Evolutionary conservation across 2,329 filamentous ascomycete genomes (phyloP).

Genomic region (Pseudocercospora macadamiae): DNA sequence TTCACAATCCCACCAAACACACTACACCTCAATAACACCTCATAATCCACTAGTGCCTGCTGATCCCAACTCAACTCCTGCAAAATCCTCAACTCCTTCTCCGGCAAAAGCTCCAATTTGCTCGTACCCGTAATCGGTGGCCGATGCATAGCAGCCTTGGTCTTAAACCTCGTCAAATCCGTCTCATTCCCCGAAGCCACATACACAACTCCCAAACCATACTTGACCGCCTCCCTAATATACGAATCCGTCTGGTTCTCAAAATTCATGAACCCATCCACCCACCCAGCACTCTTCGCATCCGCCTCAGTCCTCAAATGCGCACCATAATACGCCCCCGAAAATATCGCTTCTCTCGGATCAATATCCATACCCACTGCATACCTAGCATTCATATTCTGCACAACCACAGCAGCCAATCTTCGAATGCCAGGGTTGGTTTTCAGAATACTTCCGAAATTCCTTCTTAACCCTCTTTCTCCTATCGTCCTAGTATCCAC

Average conservation of each 20-base stretch:
- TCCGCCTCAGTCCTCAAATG: slow-evolving; percentile 45
- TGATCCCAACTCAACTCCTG: slow-evolving; percentile 52
- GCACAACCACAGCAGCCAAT: slow-evolving; percentile 41
- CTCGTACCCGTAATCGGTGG: slow-evolving; percentile 44
- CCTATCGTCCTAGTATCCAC: slow-evolving; percentile 34
- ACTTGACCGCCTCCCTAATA: slow-evolving; percentile 38
- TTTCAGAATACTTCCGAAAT: slow-evolving; percentile 36
- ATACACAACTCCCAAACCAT: slow-evolving; percentile 43
- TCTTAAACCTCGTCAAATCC: slow-evolving; percentile 43
- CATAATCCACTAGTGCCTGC: slow-evolving; percentile 55
- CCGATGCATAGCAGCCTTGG: slow-evolving; percentile 41
- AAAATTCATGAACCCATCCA: slow-evolving; percentile 36
- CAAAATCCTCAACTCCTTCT: slow-evolving; percentile 40
- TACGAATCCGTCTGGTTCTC: slow-evolving; percentile 44
- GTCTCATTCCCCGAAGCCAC: slow-evolving; percentile 48
- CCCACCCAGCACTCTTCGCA: slow-evolving; percentile 39
- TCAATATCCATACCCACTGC: slow-evolving; percentile 34
- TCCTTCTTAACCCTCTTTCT: slow-evolving; percentile 27
- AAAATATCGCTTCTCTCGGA: slow-evolving; percentile 33
- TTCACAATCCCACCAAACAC: slow-evolving; percentile 50
- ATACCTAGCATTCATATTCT: slow-evolving; percentile 35
- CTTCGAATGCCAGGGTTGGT: slow-evolving; percentile 28
- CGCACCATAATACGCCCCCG: slow-evolving; percentile 42
- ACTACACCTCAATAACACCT: slow-evolving; percentile 51
- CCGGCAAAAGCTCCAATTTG: slow-evolving; percentile 49